phyloP scores from a whole-genome alignment of 148 eudicot genomes.

The Nyssa sinensis region DNA sequence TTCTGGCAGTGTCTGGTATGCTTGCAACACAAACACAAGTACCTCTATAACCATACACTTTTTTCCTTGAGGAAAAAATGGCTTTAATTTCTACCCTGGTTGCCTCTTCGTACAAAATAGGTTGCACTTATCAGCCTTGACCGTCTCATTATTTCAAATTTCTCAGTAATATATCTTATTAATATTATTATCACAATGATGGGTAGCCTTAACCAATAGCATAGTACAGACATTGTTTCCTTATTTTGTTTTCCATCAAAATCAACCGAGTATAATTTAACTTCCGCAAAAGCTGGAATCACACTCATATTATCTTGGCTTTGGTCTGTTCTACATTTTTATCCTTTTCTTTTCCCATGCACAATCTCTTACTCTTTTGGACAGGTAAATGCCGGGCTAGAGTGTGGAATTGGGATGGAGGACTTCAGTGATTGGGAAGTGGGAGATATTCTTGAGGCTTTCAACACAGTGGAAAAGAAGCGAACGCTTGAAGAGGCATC shows the following conservation, averaged over 20 bases:
- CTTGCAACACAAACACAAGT: neutral
- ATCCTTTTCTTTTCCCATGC: neutral
- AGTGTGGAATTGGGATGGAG: conserved; percentile 70
- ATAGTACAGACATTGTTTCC: neutral
- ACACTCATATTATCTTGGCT: neutral
- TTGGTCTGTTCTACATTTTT: neutral
- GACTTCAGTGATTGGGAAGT: conserved; percentile 59
- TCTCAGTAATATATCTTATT: too few relatives aligned
- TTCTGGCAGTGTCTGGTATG: too few relatives aligned
- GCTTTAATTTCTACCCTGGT: neutral
- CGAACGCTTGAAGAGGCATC: conserved; percentile 88
- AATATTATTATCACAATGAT: neutral
- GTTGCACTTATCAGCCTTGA: too few relatives aligned
- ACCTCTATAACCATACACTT: neutral
- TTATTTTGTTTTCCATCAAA: neutral
- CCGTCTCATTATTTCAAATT: too few relatives aligned
- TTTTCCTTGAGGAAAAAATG: neutral
- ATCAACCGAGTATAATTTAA: neutral
- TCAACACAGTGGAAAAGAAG: conserved; percentile 55
- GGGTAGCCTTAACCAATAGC: neutral
- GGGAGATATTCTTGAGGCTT: conserved; percentile 69
- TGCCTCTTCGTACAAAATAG: too few relatives aligned
- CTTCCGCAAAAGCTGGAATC: neutral
- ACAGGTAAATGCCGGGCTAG: conserved; percentile 81
- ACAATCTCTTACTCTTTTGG: neutral